Base-by-base conservation (phyloP, 106 monocot genomes). In the Platanthera guangdongensis region DNA sequence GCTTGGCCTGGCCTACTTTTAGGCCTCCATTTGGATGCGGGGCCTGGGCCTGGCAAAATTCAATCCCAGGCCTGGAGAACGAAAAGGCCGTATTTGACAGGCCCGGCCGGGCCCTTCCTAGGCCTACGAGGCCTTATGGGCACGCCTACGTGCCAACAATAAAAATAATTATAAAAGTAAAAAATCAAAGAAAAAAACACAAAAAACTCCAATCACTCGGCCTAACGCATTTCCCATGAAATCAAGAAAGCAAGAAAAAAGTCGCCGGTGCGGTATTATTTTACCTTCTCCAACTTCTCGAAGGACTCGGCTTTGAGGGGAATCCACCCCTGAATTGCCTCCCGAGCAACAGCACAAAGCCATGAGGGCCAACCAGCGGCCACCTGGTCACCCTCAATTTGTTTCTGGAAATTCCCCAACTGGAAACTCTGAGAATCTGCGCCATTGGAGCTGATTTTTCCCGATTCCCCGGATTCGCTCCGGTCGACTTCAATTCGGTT, bases 281-380 rank as follows among this genome's bases (percentile, higher is more conserved):
- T 86, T 89, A 92, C 95, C 95, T 95, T 95, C 86, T 95, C 95
- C 73, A 95, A 79, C 78, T 88, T 95, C 87, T 92, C 86, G 77
- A 78, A 95, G 65, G 87, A 75, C 57, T 92, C 95, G 16, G 88
- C 83, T 82, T 88, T 88, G 64, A 92, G 92, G 25, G 95, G 95
- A 8, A 92, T 75, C 95, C 89, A 90, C 4, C 95, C 95, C n/a
- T 88, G 88, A 65, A 95, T 84, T 9, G 92, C 95, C 78, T 92
- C 95, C 10, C 85, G 83, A 11, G 95, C 90, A 52, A 90, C 92
- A 10, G 85, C 62, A 52, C 80, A 85, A 28, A 95, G 89, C 95
- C 95, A 95, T 16, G 74, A 57, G 28, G 95, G 95, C 95, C 95
- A 95, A 11, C 95, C 95, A 5, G 95, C 95, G 1, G 92, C 95